Evolutionary conservation across 306 rosid species (phyloP).

Genomic region (Dryas drummondii): DNA sequence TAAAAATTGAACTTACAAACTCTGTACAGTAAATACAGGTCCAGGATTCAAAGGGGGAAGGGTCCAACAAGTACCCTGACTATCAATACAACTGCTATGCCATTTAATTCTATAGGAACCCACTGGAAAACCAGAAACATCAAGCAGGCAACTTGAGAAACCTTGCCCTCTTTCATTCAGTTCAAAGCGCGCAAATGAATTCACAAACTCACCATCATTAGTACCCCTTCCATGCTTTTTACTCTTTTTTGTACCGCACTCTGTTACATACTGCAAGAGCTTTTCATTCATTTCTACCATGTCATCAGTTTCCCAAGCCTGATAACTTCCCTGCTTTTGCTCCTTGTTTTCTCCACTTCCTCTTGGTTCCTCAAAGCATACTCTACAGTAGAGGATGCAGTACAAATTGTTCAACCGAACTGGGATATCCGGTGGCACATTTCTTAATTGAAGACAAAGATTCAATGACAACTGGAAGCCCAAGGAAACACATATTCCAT

Average conservation of each 20-base stretch:
- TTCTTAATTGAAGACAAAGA: constrained; percentile 59
- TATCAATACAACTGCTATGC: constrained; percentile 54
- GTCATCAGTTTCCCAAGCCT: constrained; percentile 49
- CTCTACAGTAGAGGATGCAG: constrained; percentile 51
- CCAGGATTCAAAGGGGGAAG: constrained; percentile 57
- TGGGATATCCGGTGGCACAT: constrained; percentile 29
- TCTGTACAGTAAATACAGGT: constrained; percentile 42
- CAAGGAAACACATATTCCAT: constrained; percentile 25
- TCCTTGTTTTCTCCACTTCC: constrained; percentile 11
- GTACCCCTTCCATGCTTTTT: constrained; percentile 6
- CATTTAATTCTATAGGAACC: constrained; percentile 66
- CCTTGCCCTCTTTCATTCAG: constrained; percentile 62
- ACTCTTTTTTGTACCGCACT: constrained; percentile 13
- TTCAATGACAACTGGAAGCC: constrained; percentile 52
- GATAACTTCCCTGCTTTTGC: constrained; percentile 11
- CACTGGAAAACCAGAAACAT: constrained; percentile 50
- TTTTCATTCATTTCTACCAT: constrained; percentile 43
- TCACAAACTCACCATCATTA: constrained; percentile 22
- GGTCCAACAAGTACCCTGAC: constrained; percentile 49
- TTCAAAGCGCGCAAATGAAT: constrained; percentile 36
- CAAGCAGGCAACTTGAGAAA: constrained; percentile 63
- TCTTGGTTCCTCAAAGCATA: constrained; percentile 26
- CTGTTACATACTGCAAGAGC: constrained; percentile 35
- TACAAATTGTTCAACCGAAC: constrained; percentile 34
- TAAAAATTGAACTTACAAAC: neutral